Percentiles rank a stretch among this genome's conserved stretches.
phyloP scores from a whole-genome alignment of 176 grass and related monocot genomes.

The Avena atlantica region DNA sequence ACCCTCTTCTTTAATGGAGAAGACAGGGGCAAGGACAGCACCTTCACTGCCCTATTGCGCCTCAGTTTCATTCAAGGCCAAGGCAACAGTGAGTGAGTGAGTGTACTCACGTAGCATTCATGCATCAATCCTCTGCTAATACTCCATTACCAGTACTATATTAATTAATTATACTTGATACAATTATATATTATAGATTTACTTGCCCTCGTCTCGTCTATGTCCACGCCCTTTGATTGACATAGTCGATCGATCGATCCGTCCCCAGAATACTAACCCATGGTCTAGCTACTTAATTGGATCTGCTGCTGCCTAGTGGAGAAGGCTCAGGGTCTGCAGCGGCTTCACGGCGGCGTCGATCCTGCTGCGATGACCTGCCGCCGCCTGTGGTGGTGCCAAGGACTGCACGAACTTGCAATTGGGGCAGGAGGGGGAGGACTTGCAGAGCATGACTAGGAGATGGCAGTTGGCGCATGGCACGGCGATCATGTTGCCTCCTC shows the following conservation, averaged over 20 bases:
- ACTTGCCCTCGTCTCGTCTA: not conserved
- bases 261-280: slow-evolving; percentile 20
- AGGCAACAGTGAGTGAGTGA: slow-evolving; percentile 16
- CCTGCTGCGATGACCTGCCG: slow-evolving; percentile 38
- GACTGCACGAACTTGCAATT: slow-evolving; percentile 90
- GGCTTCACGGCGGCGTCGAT: slow-evolving; percentile 57
- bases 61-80: slow-evolving; percentile 58
- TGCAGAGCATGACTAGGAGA: slow-evolving; percentile 88
- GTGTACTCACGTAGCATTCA: slow-evolving; percentile 13
- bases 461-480: slow-evolving; percentile 88
- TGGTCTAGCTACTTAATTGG: slow-evolving; percentile 12
- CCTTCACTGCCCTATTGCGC: slow-evolving; percentile 47
- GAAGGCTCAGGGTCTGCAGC: slow-evolving; percentile 83
- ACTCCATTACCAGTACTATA: slow-evolving; percentile 26
- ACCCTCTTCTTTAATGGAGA: slow-evolving; percentile 56
- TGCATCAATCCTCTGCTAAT: not conserved
- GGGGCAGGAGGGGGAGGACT: slow-evolving; percentile 80
- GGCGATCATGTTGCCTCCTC: slow-evolving; percentile 75
- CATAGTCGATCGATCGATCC: slow-evolving; percentile 16
- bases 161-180: slow-evolving; percentile 38
- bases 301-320: slow-evolving; percentile 68
- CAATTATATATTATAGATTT: slow-evolving; percentile 38
- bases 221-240: slow-evolving; percentile 35
- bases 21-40: slow-evolving; percentile 38
- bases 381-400: slow-evolving; percentile 25